Conservation (phyloP, 2,329 filamentous ascomycete genomes). For the Trichophyton rubrum region DNA sequence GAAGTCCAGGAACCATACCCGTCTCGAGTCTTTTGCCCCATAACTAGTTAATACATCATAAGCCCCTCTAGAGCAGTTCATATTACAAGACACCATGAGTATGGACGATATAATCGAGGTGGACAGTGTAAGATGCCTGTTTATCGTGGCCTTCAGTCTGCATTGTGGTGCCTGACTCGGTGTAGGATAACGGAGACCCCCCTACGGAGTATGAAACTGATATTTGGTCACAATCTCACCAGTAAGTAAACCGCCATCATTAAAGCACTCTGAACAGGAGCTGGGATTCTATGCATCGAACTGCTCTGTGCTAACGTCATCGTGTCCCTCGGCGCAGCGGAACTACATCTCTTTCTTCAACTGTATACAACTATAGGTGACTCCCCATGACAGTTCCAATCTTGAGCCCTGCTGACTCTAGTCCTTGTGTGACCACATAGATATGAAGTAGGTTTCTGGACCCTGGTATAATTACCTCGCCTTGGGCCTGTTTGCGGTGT, state of each 20-base stretch:
- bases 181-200: background rate
- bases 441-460: background rate
- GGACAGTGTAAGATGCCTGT: background rate
- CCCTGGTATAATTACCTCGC: background rate
- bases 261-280: background rate
- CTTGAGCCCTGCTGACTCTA: background rate
- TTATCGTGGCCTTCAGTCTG: background rate
- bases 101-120: background rate
- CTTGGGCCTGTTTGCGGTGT: background rate
- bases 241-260: background rate
- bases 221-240: background rate
- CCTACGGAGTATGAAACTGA: background rate
- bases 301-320: background rate
- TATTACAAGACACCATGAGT: background rate
- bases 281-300: too few relatives aligned
- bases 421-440: background rate
- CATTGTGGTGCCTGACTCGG: background rate
- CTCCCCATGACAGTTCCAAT: background rate
- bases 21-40: background rate
- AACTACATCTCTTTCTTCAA: slow-evolving; percentile 10
- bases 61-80: background rate
- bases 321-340: slow-evolving; percentile 1
- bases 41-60: background rate
- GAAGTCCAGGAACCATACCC: background rate
- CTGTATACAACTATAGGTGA: slow-evolving; percentile 11